Evolutionary conservation across 176 grass and related monocot genomes (phyloP).

Genomic region (Microstegium vimineum): DNA sequence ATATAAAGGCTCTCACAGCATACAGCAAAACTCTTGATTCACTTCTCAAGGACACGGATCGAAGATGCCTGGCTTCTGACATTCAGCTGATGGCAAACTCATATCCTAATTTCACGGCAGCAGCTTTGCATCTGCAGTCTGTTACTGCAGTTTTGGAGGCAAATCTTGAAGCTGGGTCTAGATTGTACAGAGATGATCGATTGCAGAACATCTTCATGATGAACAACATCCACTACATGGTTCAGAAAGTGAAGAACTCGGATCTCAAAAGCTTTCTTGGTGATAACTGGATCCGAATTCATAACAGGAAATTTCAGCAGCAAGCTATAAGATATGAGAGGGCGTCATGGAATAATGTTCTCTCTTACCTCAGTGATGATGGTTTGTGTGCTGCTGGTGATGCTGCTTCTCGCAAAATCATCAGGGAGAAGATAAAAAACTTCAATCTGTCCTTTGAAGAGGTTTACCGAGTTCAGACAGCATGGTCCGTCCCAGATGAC

Average conservation of each 20-base stretch:
- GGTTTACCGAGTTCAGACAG: constrained; percentile 75
- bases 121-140: constrained; percentile 44
- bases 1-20: constrained; percentile 65
- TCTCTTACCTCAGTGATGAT: constrained; percentile 72
- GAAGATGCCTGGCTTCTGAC: constrained; percentile 22
- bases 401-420: constrained; percentile 46
- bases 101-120: constrained; percentile 27
- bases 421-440: constrained; percentile 85
- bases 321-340: constrained; percentile 74
- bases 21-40: constrained; percentile 76
- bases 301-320: constrained; percentile 72
- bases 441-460: constrained; percentile 93
- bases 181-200: constrained; percentile 55
- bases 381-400: constrained; percentile 42
- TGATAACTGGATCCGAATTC: constrained; percentile 79
- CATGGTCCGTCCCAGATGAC: constrained; percentile 68
- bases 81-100: constrained; percentile 19
- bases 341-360: constrained; percentile 64
- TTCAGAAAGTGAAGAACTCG: constrained; percentile 83
- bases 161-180: constrained; percentile 67
- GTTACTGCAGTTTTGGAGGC: constrained; percentile 53
- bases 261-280: constrained; percentile 84
- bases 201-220: constrained; percentile 85
- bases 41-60: constrained; percentile 55
- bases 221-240: constrained; percentile 95